Base-by-base conservation (phyloP, 768 basidiomycete species). In the Chalciporus piperatus region DNA sequence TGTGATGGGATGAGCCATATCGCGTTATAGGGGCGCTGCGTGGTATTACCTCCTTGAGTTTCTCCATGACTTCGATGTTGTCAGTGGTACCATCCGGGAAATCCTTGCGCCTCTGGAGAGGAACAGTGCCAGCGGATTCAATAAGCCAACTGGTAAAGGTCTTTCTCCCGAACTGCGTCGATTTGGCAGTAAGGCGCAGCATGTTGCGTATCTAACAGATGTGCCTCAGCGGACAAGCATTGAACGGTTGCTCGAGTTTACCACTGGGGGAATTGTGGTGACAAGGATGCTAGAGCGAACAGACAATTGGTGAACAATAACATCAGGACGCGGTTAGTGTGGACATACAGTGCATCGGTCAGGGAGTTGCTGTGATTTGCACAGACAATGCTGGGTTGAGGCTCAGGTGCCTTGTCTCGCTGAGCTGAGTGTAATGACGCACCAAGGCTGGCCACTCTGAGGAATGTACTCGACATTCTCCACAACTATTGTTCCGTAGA, bases 141-240 rank as follows among this genome's bases (percentile, higher is more conserved):
- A 95, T 91, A 17, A 95, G 77, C 92, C 92, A 93, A 55, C 87
- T 89, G 8, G 88, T 91, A 67, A 95, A 91, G 3, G 90, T 94
- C 57, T 67, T 79, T 39, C 78, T 83, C 3, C 90, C 89, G 60
- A 95, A 95, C 59, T 88, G 87, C 0, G 92, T 90, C 37, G 89
- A 80, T 64, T 95, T 95, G 11, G 92, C 92, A 0, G 92, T 95
- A 38, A 95, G 71, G 12, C 92, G 84, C 6, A 95, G 69, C 76
- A 92, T 82, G 59, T 85, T 84, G 27, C 92, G 87, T 57, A 76
- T 80, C 88, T 90, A 62, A 28, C 35, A 39, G 10, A 49, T 16
- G 42, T 28, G 42, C 19, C 37, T 55, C 46, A 54, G 49, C 17
- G 41, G 39, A 44, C 27, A 57, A 10, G 40, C 53, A 25, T 35